Percentiles rank a stretch among this genome's conserved stretches.
Evolutionary conservation across 306 rosid genomes (phyloP).

Genomic region (Prunus armeniaca): DNA sequence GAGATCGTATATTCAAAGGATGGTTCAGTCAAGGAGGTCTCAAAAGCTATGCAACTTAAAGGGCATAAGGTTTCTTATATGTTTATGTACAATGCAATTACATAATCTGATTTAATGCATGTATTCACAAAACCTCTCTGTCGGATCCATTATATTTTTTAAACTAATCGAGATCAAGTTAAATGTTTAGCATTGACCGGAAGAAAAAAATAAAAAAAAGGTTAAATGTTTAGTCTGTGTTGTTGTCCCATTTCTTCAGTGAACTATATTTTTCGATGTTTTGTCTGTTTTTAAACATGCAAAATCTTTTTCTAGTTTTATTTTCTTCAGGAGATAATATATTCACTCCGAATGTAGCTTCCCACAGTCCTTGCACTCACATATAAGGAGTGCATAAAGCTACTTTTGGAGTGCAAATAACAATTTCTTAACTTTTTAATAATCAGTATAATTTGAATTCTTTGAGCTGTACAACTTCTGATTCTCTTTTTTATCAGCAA

Average conservation of each 20-base stretch:
- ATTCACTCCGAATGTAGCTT: not conserved
- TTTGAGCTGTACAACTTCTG: not conserved
- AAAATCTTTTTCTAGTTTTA: not conserved
- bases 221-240: not conserved
- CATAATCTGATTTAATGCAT: constrained; percentile 1
- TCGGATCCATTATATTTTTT: not conserved
- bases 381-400: not conserved
- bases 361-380: not conserved
- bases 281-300: not conserved
- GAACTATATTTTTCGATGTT: not conserved
- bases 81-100: constrained; percentile 1
- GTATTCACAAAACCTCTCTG: not conserved
- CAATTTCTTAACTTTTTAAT: not conserved
- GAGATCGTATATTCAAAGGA: constrained; percentile 88
- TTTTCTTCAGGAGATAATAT: not conserved
- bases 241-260: not conserved
- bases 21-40: constrained; percentile 93
- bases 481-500: not conserved
- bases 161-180: not conserved
- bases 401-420: not conserved
- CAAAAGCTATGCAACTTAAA: constrained; percentile 93
- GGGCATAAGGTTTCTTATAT: constrained; percentile 79
- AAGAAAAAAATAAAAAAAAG: not conserved
- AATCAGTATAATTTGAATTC: not conserved
- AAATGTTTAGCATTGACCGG: not conserved